Conservation (phyloP, 129 eudicot genomes). For the Centaurea solstitialis region DNA sequence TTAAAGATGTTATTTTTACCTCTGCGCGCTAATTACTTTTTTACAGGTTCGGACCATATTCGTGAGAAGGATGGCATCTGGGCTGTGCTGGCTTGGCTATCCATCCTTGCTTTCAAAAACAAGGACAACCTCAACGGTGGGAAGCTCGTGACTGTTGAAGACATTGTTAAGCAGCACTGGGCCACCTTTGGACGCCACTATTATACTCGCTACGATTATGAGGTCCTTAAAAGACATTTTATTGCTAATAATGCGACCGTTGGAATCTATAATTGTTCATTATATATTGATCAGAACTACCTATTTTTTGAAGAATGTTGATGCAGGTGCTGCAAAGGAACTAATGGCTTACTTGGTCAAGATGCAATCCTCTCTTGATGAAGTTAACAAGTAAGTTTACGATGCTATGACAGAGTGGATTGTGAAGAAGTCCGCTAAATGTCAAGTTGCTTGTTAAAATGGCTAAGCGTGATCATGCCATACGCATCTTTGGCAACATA, state of each 20-base stretch:
- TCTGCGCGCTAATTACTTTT: constrained; percentile 38
- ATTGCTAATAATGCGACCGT: neutral
- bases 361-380: constrained; percentile 51
- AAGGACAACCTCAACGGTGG: constrained; percentile 66
- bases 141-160: constrained; percentile 89
- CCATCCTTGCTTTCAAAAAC: constrained; percentile 79
- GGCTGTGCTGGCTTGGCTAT: constrained; percentile 95
- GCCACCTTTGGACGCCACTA: constrained; percentile 85
- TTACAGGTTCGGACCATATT: constrained; percentile 82
- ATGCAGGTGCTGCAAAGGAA: constrained; percentile 74
- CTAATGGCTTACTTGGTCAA: constrained; percentile 72
- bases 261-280: neutral
- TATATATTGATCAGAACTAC: neutral
- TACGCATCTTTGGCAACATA: neutral
- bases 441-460: neutral
- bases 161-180: constrained; percentile 92
- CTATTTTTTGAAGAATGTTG: constrained; percentile 56
- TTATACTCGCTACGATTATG: constrained; percentile 91
- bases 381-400: constrained; percentile 55
- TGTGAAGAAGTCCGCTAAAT: neutral
- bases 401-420: neutral
- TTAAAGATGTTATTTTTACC: constrained; percentile 61
- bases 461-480: neutral
- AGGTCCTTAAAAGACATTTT: constrained; percentile 34
- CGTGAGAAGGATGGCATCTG: constrained; percentile 96